Evolutionary conservation across 768 basidiomycete genomes (phyloP).

Genomic region (Podaxis sp.): DNA sequence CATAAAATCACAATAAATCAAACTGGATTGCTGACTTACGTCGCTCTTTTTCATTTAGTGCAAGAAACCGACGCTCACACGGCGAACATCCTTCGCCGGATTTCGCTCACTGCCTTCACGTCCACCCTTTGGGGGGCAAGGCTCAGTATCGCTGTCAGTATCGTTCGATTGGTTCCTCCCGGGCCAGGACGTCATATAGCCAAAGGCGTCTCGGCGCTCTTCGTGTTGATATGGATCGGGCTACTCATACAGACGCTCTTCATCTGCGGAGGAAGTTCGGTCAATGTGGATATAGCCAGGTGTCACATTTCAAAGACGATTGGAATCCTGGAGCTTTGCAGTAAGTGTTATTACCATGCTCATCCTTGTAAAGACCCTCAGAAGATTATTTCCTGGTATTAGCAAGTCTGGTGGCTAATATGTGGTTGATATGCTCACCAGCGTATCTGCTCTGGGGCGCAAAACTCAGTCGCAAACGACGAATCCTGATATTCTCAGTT

Average conservation of each 20-base stretch:
- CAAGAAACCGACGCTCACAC: not conserved
- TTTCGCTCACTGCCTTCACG: not conserved
- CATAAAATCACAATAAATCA: not conserved
- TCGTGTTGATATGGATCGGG: conserved; percentile 3
- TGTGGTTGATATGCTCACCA: conserved; percentile 20
- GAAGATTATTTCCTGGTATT: not conserved
- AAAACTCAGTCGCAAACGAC: conserved; percentile 16
- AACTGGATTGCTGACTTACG: not conserved
- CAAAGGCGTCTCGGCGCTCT: conserved; percentile 8
- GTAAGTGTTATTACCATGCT: conserved; percentile 2
- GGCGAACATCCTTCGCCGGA: not conserved
- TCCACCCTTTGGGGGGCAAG: conserved; percentile 14
- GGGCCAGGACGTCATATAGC: not conserved
- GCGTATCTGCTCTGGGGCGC: conserved; percentile 20
- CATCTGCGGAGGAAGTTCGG: conserved; percentile 4
- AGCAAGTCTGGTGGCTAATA: conserved; percentile 21
- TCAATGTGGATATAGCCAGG: not conserved
- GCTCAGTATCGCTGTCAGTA: conserved; percentile 15
- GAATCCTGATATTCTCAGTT: conserved; percentile 19
- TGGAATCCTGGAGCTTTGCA: conserved; percentile 8
- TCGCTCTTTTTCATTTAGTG: not conserved
- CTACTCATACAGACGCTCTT: conserved; percentile 14
- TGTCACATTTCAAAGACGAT: conserved; percentile 4
- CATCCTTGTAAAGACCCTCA: not conserved
- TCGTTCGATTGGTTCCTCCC: conserved; percentile 11